Conservation (phyloP, 2,329 filamentous ascomycete genomes). For the Phyllachora maydis region DNA sequence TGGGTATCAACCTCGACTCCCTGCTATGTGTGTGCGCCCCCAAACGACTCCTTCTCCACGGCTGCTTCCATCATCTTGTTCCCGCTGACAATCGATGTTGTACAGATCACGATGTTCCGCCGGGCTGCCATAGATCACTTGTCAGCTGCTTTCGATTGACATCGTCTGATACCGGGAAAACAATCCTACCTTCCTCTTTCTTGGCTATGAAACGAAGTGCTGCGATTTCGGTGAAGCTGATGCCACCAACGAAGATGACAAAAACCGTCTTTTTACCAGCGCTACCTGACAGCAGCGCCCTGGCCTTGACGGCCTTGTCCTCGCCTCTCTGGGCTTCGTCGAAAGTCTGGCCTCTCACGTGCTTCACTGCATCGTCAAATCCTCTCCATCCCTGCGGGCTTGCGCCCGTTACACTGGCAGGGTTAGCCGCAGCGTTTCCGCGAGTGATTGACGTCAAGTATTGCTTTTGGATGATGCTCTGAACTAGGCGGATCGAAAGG, state of each 20-base stretch:
- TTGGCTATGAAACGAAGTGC: slow-evolving; percentile 77
- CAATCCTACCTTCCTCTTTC: slow-evolving; percentile 56
- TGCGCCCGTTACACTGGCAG: slow-evolving; percentile 25
- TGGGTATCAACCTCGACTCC: too few species aligned
- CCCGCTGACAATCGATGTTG: slow-evolving; percentile 79
- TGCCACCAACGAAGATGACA: slow-evolving; percentile 93
- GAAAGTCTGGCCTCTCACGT: slow-evolving; percentile 73
- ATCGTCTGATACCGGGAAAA: neutral
- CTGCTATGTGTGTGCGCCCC: slow-evolving; percentile 16
- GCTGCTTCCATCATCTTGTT: slow-evolving; percentile 75
- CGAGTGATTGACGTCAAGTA: slow-evolving; percentile 53
- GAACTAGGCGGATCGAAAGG: slow-evolving; percentile 73
- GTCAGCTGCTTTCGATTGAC: slow-evolving; percentile 1
- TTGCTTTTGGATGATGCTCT: slow-evolving; percentile 82
- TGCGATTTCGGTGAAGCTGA: slow-evolving; percentile 91
- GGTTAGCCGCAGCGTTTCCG: slow-evolving; percentile 30
- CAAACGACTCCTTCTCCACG: slow-evolving; percentile 50
- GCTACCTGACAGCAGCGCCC: slow-evolving; percentile 59
- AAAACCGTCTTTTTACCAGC: slow-evolving; percentile 68
- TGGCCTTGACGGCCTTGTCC: slow-evolving; percentile 76
- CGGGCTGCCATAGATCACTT: slow-evolving; percentile 26
- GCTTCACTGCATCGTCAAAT: slow-evolving; percentile 81
- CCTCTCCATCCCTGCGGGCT: slow-evolving; percentile 71
- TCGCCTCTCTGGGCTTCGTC: slow-evolving; percentile 84
- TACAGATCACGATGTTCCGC: slow-evolving; percentile 76